Conservation (phyloP, 2,329 filamentous ascomycete genomes). For the Aspergillus novoparasiticus region DNA sequence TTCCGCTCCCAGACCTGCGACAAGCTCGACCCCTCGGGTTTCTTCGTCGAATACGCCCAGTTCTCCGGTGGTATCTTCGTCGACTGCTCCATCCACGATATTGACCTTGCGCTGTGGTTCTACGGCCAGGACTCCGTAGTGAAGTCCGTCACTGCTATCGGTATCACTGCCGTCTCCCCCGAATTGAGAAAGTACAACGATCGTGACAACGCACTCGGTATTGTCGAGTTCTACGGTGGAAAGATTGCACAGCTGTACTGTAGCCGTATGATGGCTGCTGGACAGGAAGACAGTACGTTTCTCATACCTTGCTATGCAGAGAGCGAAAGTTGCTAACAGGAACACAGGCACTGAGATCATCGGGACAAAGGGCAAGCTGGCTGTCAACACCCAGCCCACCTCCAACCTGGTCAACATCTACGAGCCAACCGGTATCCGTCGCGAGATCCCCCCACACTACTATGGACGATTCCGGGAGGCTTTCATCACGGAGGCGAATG, state of each 20-base stretch:
- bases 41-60: slow-evolving; percentile 67
- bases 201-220: slow-evolving; percentile 63
- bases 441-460: slow-evolving; percentile 63
- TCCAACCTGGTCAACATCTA: slow-evolving; percentile 59
- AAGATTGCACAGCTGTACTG: slow-evolving; percentile 66
- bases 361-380: slow-evolving; percentile 65
- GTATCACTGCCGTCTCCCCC: slow-evolving; percentile 61
- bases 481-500: slow-evolving; percentile 64
- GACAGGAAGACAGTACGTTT: slow-evolving; percentile 59
- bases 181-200: slow-evolving; percentile 60
- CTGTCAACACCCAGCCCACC: slow-evolving; percentile 61
- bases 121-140: slow-evolving; percentile 57
- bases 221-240: slow-evolving; percentile 67
- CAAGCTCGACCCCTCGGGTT: slow-evolving; percentile 64
- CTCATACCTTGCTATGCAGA: accelerated
- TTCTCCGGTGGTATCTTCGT: slow-evolving; percentile 69
- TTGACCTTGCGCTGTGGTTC: slow-evolving; percentile 66
- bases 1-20: slow-evolving; percentile 68
- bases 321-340: not conserved
- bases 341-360: slow-evolving; percentile 60
- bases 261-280: slow-evolving; percentile 66
- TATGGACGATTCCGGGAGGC: slow-evolving; percentile 65
- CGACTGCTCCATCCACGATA: slow-evolving; percentile 70
- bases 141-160: slow-evolving; percentile 58
- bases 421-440: slow-evolving; percentile 55